Base-by-base conservation (phyloP, 345 rosid genomes). In the Mangifera indica region DNA sequence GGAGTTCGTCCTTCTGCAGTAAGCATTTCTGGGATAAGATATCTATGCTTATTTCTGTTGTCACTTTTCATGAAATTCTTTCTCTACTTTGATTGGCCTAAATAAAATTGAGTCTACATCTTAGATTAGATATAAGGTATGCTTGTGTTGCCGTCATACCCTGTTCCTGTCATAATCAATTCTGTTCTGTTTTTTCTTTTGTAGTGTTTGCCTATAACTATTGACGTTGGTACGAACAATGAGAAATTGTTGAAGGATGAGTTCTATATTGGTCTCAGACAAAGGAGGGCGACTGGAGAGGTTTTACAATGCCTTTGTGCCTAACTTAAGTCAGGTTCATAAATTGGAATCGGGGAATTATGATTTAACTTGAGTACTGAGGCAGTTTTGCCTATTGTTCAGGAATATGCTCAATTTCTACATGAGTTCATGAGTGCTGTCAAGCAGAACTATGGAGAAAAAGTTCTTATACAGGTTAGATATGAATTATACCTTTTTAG, bases 171-270 rank as follows among this genome's bases (percentile, higher is more conserved):
- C 3, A 13, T 70, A 21, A 1, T 46, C 53, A 0, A 1, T 32
- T 66, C 24, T 49, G 0, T 62, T 29, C 3, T 29, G 32, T 1
- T 53, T 60, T 3, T 9, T 61, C 51, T 10, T 21, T 74, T 78
- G 42, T 66, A 93, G 97, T 87, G 98, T 81, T 90, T 90, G 80
- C 98, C 98, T 51, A 67, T 93, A 67, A 93, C 94, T 12, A 82
- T 93, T 72, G 98, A 93, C 78, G 94, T 93, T 80, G 98, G 97
- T 61, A 90, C 98, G 69, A 90, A 93, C 87, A 93, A 93, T 80
- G 93, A 88, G 78, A 42, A 83, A 57, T 74, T 93, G 84, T 80
- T 93, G 81, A 87, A 93, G 29, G 86, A 93, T 78, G 98, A 93
- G 81, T 88, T 92, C 76, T 92, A 92, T 72, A 92, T 90, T 40